Conservation (phyloP, 805 yeast genomes). For the Candida takata region DNA sequence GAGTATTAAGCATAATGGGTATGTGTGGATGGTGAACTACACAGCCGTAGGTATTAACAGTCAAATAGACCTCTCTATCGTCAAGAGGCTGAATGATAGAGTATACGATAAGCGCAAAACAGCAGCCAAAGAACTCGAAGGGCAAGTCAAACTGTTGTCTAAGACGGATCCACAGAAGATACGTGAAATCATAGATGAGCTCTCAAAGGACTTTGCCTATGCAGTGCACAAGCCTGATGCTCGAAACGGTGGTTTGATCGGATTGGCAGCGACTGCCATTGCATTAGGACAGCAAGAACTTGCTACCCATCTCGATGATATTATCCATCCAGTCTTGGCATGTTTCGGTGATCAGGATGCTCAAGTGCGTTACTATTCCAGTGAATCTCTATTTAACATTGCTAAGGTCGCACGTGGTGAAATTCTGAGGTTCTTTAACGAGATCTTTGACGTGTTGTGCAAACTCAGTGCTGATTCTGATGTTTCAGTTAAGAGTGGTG, state of each 20-base stretch:
- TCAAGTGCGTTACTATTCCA: conserved; percentile 93
- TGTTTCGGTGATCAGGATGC: conserved; percentile 97
- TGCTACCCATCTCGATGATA: conserved; percentile 73
- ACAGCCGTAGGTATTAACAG: too few relatives aligned
- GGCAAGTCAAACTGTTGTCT: conserved; percentile 59
- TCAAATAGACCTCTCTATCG: conserved; percentile 49
- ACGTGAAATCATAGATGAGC: conserved; percentile 57
- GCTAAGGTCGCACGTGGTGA: conserved; percentile 97
- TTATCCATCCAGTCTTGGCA: conserved; percentile 88
- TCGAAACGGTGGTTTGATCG: conserved; percentile 92
- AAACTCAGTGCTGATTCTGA: conserved; percentile 87
- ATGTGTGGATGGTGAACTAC: too few relatives aligned
- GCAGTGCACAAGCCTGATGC: conserved; percentile 82
- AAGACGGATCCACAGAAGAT: conserved; percentile 56
- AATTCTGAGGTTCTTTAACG: conserved; percentile 84
- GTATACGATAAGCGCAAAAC: conserved; percentile 72
- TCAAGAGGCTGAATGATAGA: conserved; percentile 64
- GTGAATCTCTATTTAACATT: conserved; percentile 91
- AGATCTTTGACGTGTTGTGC: conserved; percentile 88
- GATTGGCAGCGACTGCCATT: conserved; percentile 91
- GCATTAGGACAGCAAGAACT: conserved; percentile 84
- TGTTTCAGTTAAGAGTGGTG: conserved; percentile 88
- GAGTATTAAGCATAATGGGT: too few relatives aligned
- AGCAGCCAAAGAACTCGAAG: conserved; percentile 74
- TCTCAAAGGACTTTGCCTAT: conserved; percentile 71